phyloP scores from a whole-genome alignment of 2,329 filamentous ascomycete genomes.

The Hansfordia pulvinata region DNA sequence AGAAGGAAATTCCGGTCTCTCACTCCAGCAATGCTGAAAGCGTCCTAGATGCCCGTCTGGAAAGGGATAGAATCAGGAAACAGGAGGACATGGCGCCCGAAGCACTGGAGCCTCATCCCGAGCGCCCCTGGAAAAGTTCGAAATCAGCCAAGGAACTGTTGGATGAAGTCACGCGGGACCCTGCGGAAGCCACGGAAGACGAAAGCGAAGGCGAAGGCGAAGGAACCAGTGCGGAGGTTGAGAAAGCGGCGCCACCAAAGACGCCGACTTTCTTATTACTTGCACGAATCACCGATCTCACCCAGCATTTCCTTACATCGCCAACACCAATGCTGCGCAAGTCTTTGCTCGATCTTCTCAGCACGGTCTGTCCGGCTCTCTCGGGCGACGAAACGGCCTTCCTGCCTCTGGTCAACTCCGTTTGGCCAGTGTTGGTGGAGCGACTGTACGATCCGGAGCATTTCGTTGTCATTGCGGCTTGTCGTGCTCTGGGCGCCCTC shows the following conservation, averaged over 20 bases:
- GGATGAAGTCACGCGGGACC: conserved; percentile 9
- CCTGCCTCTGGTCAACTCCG: conserved; percentile 73
- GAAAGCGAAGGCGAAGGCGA: conserved; percentile 18
- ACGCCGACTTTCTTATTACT: conserved; percentile 73
- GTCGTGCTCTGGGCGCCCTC: conserved; percentile 53
- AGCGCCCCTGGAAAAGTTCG: conserved; percentile 20
- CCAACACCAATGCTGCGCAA: conserved; percentile 66
- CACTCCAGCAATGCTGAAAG: conserved; percentile 25
- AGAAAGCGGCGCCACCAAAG: conserved; percentile 48
- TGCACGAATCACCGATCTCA: conserved; percentile 66
- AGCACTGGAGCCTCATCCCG: conserved; percentile 17
- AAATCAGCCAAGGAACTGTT: conserved; percentile 11
- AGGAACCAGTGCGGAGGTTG: conserved; percentile 16
- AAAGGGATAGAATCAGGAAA: conserved; percentile 19
- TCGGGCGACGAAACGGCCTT: conserved; percentile 69
- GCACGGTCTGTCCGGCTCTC: conserved; percentile 58
- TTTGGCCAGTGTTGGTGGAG: conserved; percentile 75
- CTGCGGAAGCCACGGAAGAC: conserved; percentile 21
- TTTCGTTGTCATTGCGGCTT: conserved; percentile 57
- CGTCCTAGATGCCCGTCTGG: conserved; percentile 51
- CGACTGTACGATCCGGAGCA: conserved; percentile 53
- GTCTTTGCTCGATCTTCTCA: conserved; percentile 64
- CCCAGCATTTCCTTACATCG: conserved; percentile 83
- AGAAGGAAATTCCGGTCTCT: conserved; percentile 20
- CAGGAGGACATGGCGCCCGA: conserved; percentile 19